phyloP scores from a whole-genome alignment of 352 stramenopile species.

The Globisporangium viniferum region DNA sequence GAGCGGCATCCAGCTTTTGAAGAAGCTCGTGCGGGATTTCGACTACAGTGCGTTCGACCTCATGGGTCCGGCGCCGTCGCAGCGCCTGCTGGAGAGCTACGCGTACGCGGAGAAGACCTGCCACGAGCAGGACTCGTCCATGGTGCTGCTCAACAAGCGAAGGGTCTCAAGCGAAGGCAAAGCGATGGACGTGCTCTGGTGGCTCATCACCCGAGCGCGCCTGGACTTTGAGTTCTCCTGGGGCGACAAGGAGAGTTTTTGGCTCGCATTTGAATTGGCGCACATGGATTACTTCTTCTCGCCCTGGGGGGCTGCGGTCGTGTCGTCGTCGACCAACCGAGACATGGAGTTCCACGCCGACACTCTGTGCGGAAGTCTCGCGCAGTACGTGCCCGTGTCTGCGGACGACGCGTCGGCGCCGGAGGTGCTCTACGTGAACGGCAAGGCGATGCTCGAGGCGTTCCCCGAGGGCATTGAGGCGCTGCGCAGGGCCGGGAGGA shows the following conservation, averaged over 20 bases:
- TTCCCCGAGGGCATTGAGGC: slow-evolving; percentile 29
- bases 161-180: slow-evolving; percentile 4
- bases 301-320: slow-evolving; percentile 35
- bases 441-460: slow-evolving; percentile 45
- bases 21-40: slow-evolving; percentile 36
- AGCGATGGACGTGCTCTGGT: slow-evolving; percentile 37
- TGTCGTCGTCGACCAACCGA: slow-evolving; percentile 31
- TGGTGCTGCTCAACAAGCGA: slow-evolving; percentile 36
- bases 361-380: slow-evolving; percentile 39
- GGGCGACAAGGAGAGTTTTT: slow-evolving; percentile 52
- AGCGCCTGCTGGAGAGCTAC: slow-evolving; percentile 36
- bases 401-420: slow-evolving; percentile 12
- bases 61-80: slow-evolving; percentile 24
- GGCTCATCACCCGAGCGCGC: slow-evolving; percentile 31
- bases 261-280: slow-evolving; percentile 49
- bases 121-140: slow-evolving; percentile 70
- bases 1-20: slow-evolving; percentile 28
- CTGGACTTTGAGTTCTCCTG: slow-evolving; percentile 35
- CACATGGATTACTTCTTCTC: slow-evolving; percentile 52
- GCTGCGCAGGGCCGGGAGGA: slow-evolving; percentile 10
- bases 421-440: slow-evolving; percentile 44
- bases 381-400: slow-evolving; percentile 28
- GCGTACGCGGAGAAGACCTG: slow-evolving; percentile 38
- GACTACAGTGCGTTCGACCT: slow-evolving; percentile 45
- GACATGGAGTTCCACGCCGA: slow-evolving; percentile 36